Evolutionary conservation across 148 eudicot genomes (phyloP).

Genomic region (Polygonum maritimum): DNA sequence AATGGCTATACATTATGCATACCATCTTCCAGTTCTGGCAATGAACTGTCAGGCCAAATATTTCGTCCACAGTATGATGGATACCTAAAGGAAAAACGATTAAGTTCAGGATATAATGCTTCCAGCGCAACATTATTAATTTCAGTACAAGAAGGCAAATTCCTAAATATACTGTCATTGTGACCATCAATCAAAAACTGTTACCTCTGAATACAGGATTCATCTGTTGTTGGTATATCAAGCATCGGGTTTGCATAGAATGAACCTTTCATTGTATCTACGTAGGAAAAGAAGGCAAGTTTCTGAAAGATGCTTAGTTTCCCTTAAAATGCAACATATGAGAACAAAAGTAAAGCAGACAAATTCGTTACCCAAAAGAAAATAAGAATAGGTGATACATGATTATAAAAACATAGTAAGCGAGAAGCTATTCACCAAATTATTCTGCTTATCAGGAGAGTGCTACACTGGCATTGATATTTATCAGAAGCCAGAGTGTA

Average conservation of each 20-base stretch:
- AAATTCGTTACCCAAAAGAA: background rate
- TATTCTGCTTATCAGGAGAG: background rate
- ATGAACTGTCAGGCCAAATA: constrained; percentile 72
- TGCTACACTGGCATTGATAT: background rate
- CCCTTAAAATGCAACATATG: background rate
- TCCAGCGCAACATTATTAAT: background rate
- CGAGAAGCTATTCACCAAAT: background rate
- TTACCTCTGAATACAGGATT: constrained; percentile 63
- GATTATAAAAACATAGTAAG: background rate
- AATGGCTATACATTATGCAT: constrained; percentile 27
- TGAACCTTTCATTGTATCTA: constrained; percentile 88
- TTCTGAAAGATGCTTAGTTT: background rate
- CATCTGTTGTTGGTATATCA: constrained; percentile 68
- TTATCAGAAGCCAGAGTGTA: background rate
- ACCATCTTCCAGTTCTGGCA: constrained; percentile 92
- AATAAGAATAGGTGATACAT: background rate
- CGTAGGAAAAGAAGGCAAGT: constrained; percentile 11
- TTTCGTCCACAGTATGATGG: constrained; percentile 84
- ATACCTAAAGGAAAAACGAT: constrained; percentile 42
- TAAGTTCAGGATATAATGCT: background rate
- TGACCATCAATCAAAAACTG: constrained; percentile 7
- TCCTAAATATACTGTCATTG: background rate
- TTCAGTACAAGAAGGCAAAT: background rate
- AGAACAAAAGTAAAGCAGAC: background rate
- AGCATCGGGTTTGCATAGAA: constrained; percentile 90